Percentiles rank a stretch among this genome's conserved stretches.
Conservation (phyloP, 225 moss, liverwort and hornwort genomes). For the Physcomitrellopsis africana region DNA sequence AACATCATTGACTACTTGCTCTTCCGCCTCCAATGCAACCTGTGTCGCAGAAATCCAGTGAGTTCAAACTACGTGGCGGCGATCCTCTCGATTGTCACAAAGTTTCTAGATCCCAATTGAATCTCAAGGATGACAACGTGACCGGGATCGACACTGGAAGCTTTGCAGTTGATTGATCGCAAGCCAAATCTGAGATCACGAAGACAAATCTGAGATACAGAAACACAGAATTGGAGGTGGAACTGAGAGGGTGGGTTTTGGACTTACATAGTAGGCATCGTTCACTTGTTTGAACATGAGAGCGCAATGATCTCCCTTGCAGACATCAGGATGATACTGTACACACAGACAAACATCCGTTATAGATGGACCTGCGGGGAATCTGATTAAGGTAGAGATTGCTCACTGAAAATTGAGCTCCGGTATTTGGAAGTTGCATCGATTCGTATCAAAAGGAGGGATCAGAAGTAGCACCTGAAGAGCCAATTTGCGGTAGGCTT, state of each 20-base stretch:
- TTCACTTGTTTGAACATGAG: conserved; percentile 66
- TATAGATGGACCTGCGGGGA: too few species aligned
- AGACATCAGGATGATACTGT: conserved; percentile 90
- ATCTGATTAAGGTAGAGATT: too few species aligned
- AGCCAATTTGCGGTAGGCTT: conserved; percentile 72
- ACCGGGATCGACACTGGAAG: not conserved
- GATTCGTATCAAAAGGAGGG: not conserved
- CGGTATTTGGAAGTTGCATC: too few species aligned
- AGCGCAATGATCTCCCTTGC: conserved; percentile 63
- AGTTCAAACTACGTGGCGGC: not conserved
- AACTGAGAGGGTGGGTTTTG: not conserved
- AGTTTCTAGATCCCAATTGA: not conserved
- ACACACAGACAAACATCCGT: conserved; percentile 6
- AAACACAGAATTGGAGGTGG: not conserved
- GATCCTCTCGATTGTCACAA: not conserved
- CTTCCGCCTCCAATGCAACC: conserved; percentile 56
- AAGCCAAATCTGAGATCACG: too few species aligned
- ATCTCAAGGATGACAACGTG: not conserved
- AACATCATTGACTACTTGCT: conserved; percentile 36
- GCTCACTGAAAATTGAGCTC: too few species aligned
- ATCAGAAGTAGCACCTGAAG: conserved; percentile 50
- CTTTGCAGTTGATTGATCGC: not conserved
- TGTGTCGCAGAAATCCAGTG: conserved; percentile 35
- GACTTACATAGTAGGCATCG: conserved; percentile 69
- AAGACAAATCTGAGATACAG: too few species aligned